Conservation (phyloP, 371 early-diverging fungal species). For the Batrachochytrium dendrobatidis region DNA sequence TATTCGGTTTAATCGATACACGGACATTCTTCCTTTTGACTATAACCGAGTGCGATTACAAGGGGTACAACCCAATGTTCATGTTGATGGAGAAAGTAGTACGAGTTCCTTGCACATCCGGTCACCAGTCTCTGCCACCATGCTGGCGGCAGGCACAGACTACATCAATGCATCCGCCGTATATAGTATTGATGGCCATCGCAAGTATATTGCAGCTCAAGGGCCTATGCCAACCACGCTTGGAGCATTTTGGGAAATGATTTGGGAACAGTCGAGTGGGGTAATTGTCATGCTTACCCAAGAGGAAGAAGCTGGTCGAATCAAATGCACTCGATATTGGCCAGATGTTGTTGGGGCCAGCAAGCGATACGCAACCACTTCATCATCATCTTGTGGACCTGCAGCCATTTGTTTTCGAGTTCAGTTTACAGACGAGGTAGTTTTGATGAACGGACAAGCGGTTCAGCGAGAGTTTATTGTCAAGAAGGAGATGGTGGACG, state of each 20-base stretch:
- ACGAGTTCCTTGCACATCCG: conserved; percentile 5
- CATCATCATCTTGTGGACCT: conserved; percentile 12
- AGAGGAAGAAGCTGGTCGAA: conserved; percentile 68
- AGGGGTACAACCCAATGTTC: no score
- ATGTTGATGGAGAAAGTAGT: conserved; percentile 17
- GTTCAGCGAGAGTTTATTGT: conserved; percentile 29
- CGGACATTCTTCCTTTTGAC: conserved; percentile 71
- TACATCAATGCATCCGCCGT: conserved; percentile 15
- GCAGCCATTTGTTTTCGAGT: conserved; percentile 15
- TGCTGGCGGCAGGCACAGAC: conserved; percentile 8
- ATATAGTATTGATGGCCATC: no score
- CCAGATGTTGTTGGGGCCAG: conserved; percentile 29
- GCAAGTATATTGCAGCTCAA: conserved; percentile 76
- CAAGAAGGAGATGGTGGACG: conserved; percentile 4
- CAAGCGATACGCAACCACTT: conserved; percentile 7
- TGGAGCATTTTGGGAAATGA: conserved; percentile 84
- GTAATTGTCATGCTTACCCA: conserved; percentile 87
- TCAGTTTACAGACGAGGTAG: conserved; percentile 22
- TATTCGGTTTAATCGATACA: conserved; percentile 54
- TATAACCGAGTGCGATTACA: conserved; percentile 27
- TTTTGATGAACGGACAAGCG: conserved; percentile 21
- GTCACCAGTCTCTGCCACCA: neutral
- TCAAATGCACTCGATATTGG: conserved; percentile 78
- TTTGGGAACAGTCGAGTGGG: conserved; percentile 70
- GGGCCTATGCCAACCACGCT: conserved; percentile 77